Evolutionary conservation across 768 basidiomycete genomes (phyloP).

Genomic region (Cystofilobasidium bisporidii): DNA sequence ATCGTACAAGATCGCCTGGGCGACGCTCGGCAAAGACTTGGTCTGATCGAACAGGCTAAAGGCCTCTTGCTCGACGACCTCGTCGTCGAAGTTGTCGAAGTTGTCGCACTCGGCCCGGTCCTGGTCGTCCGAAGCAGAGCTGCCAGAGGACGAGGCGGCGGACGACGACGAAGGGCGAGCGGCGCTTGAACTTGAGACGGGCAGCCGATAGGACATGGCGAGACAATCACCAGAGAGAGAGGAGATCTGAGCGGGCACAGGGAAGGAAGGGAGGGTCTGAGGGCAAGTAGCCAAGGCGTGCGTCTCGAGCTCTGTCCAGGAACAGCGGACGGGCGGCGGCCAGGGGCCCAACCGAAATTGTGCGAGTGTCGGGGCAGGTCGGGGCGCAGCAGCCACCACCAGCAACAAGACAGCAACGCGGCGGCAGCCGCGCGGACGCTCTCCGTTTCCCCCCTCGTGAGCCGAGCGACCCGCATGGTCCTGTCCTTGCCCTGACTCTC

Average conservation of each 20-base stretch:
- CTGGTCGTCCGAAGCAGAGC: constrained; percentile 15
- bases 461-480: too few relatives aligned
- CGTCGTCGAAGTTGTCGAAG: constrained; percentile 29
- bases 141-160: constrained; percentile 9
- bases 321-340: neutral
- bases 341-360: neutral
- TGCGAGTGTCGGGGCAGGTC: too few relatives aligned
- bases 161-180: neutral
- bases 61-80: constrained; percentile 29
- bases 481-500: too few relatives aligned
- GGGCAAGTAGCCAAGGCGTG: neutral
- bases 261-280: neutral
- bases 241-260: too few relatives aligned
- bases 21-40: constrained; percentile 50
- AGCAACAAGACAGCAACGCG: too few relatives aligned
- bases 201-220: neutral
- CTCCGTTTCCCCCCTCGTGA: too few relatives aligned
- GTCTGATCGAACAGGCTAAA: constrained; percentile 47
- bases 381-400: too few relatives aligned
- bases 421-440: too few relatives aligned
- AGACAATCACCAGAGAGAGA: too few relatives aligned
- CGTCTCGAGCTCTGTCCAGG: too few relatives aligned
- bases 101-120: constrained; percentile 16
- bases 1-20: constrained; percentile 57
- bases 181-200: neutral